Evolutionary conservation across 176 grass and related monocot species (phyloP).

Genomic region (Cenchrus purpureus): DNA sequence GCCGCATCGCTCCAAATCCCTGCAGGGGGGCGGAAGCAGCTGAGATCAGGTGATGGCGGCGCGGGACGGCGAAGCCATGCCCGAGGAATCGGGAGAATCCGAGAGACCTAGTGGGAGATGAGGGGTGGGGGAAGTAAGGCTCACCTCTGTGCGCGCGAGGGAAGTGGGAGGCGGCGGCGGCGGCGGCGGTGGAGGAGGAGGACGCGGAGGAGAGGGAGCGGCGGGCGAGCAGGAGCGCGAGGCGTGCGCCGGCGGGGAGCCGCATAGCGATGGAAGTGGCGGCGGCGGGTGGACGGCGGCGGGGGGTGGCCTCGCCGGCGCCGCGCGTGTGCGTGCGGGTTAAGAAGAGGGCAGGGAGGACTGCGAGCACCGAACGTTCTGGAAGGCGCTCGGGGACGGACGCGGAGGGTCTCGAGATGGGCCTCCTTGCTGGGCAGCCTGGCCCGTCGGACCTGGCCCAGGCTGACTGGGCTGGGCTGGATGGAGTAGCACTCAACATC

Average conservation of each 20-base stretch:
- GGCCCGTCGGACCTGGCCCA: too few species aligned
- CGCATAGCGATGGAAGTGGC: conserved; percentile 38
- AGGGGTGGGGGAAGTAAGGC: background rate
- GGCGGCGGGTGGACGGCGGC: background rate
- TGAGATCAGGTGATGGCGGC: background rate
- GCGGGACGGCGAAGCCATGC: too few species aligned
- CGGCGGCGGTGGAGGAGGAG: background rate
- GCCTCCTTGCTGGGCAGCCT: too few species aligned
- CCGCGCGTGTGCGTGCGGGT: conserved; percentile 33
- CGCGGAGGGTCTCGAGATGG: background rate
- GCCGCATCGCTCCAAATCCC: conserved; percentile 20
- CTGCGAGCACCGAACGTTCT: conserved; percentile 35
- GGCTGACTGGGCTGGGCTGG: too few species aligned
- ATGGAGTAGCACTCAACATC: too few species aligned
- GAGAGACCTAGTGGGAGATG: background rate
- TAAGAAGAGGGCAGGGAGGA: background rate
- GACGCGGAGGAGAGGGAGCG: conserved; percentile 37
- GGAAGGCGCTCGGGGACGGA: conserved; percentile 8
- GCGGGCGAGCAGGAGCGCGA: conserved; percentile 56
- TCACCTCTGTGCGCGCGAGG: conserved; percentile 45
- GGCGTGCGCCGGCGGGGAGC: conserved; percentile 53
- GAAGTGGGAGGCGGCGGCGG: background rate
- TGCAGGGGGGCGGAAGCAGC: background rate
- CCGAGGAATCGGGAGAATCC: conserved; percentile 30
- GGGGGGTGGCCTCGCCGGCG: conserved; percentile 46